Evolutionary conservation across 176 grass and related monocot species (phyloP), one percentile per base, ranked within the genome.

Genomic region (Bromus sterilis): DNA sequence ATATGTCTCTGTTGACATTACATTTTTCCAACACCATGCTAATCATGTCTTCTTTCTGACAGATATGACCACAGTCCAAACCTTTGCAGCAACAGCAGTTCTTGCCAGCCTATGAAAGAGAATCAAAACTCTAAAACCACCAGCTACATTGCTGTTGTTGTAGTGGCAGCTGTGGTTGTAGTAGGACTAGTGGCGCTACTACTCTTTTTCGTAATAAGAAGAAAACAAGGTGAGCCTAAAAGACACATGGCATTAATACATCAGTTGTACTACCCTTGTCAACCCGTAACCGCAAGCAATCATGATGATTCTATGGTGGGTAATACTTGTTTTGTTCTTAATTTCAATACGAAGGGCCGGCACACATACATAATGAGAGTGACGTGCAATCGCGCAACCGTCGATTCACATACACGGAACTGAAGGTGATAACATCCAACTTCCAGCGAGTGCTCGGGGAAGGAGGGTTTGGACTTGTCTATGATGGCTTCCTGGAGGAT

Each of bases 401-500:
- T 41, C 83, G 61, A n/a, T 93, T 96, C 66, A 87, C 88, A 1
- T 89, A 87, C 39, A 79, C 65, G 25, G 88, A 96, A 2, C 61
- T 96, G 11, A n/a, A 91, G 77, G 14, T n/a, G 4, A 83, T 96
- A 56, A 93, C 90, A 0, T 85, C 82, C 34, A 89, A 91, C 31
- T 96, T 96, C 76, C 70, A 71, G 56, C 63, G 41, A 31, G 86
- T 86, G 5, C 80, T 96, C 0, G 90, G 93, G 4, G 80, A 69
- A 78, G 93, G 93, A 29, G 93, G 93, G 23, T 96, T 96, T 63
- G 93, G 93, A 2, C 60, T 31, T 9, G 93, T 95, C 21, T 92
- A 88, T 34, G 78, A 85, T 26, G 93, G 93, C 7, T 74, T 80
- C 79, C 78, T 92, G 67, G 66, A 87, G n/a, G 85, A 95, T 67